Base-by-base conservation (phyloP, 2,329 filamentous ascomycete species). In the Fusarium pseudoanthophilum region DNA sequence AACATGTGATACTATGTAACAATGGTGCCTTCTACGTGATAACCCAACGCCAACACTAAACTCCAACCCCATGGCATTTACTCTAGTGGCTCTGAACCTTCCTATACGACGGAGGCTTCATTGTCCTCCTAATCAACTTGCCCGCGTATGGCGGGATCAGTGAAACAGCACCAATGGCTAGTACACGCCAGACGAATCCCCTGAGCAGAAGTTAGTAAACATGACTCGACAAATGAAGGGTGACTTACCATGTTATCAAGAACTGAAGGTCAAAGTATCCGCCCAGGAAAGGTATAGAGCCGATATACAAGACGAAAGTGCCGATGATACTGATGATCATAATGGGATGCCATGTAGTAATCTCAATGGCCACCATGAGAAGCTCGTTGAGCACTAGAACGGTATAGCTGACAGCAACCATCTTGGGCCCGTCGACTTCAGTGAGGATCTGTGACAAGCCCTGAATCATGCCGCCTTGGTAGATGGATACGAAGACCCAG, bases 381-480 rank as follows among this genome's bases (percentile, higher is more conserved):
- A 99, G 88, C 81, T 99, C 96, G 81, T 98, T 99, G 70, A 98
- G 85, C 10, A 99, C 91, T 5, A 99, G 89, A 2, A 95, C 94
- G 0, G 95, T 97, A 80, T 97, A 99, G 65, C 92, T 95, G 51
- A 99, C 93, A 30, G 93, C 91, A 61, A 98, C 93, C 92, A 99
- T 97, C 67, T 85, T 87, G 18, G 88, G 86, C 2, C 91, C 88
- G 73, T 94, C 91, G 6, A 93, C 91, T 70, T 93, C 92, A 7
- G 96, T 93, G 28, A 99, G 88, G 21, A 99, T 86, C 81, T 99
- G 95, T 2, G 93, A 92, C 18, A 98, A 88, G n/a, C 95, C 95
- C 83, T 99, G 95, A 78, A 99, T 98, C 80, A 98, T 92, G 73
- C 93, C 90, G 57, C 96, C 96, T 82, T 99, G 96, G 83, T 99